Evolutionary conservation across 2,329 filamentous ascomycete genomes (phyloP), one percentile per base, ranked within the genome.

Genomic region (Hypoxylon sp.): DNA sequence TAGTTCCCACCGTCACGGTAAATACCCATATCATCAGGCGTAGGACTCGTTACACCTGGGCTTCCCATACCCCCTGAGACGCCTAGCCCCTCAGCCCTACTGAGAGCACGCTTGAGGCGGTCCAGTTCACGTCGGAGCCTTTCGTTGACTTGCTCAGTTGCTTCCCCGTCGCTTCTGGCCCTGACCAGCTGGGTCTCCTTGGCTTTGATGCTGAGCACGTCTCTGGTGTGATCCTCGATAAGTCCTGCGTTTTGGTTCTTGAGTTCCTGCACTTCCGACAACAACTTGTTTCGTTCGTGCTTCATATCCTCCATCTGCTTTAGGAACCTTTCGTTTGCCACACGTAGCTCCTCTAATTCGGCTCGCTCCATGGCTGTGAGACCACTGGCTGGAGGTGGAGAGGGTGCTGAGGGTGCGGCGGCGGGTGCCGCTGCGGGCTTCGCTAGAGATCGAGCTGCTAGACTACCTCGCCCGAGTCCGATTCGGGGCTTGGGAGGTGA

Each of bases 111-210:
- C 83, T 98, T 98, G 59, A 99, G 81, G 49, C 95, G 86, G 65
- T 99, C 95, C 42, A 97, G 88, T 76, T 99, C 95, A 50, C 93
- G 87, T 61, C 90, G 83, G 49, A 97, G 83, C 55, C 91, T 88
- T 60, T 95, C 91, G 48, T 95, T 92, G 56, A 88, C 89, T 68
- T 92, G 88, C 72, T 97, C 92, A 0, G 93, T 91, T 0, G 91
- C 87, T 73, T 98, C 94, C 26, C 89, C 90, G 70, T 99, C 95
- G 64, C 90, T 92, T 51, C 93, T 85, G 9, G 95, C 93, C 40
- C 95, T 88, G 8, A 98, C 94, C 4, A 99, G 83, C 69, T 99
- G 95, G 2, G 95, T 98, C 75, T 99, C 95, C 76, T 99, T 99
- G 11, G 95, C 95, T 74, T 98, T 98, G 78, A 99, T 96, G 67